Evolutionary conservation across 768 basidiomycete genomes (phyloP), one percentile per base, ranked within the genome.

Genomic region (Suillus brevipes): DNA sequence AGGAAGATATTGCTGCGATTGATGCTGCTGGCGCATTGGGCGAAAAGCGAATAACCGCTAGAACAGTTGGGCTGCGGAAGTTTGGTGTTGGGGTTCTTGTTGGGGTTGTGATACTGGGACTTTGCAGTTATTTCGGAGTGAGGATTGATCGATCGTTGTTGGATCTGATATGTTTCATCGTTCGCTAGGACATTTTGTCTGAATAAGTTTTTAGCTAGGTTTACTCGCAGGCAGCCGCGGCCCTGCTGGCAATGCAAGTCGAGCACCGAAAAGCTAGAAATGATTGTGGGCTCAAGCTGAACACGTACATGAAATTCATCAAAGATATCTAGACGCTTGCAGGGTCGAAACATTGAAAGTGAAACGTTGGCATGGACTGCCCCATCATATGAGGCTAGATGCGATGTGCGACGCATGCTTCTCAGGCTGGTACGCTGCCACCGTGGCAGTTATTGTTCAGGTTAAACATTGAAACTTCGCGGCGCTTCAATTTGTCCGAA

Each of bases 11-110:
- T 49, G 69, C 73, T n/a, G 78, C 78, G 1, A 85, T 89, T 53
- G 89, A 90, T 69, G 73, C 74, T 4, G 87, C 88, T 0, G 88
- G 88, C 7, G 83, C 80, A 12, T 20, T 65, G 0, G 72, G 65
- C 16, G 70, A 68, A 56, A 62, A 59, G 42, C 34, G 61, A 18
- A 62, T 38, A 43, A 49, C 55, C 31, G 59, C 53, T 13, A 67
- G 61, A 60, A 40, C 49, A 20, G 56, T n/a, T n/a, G n/a, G 58
- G 38, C 18, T 63, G 4, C 49, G 42, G n/a, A 70, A 42, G 52
- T 36, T 64, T 49, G 63, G 36, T 0, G 13, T 58, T 18, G 58
- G 43, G 4, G 61, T 62, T 47, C 63, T 68, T 38, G 52, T 68
- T 63, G 67, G 57, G 10, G 63, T 63, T 37, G 25, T 47, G 25